A percentile compares a stretch with the other conserved stretches of the same genome.
These are phyloP conservation scores for Saprolegnia diclina DNA, from an alignment of 352 stramenopile genomes.

Conservation along the genomic window DNA sequence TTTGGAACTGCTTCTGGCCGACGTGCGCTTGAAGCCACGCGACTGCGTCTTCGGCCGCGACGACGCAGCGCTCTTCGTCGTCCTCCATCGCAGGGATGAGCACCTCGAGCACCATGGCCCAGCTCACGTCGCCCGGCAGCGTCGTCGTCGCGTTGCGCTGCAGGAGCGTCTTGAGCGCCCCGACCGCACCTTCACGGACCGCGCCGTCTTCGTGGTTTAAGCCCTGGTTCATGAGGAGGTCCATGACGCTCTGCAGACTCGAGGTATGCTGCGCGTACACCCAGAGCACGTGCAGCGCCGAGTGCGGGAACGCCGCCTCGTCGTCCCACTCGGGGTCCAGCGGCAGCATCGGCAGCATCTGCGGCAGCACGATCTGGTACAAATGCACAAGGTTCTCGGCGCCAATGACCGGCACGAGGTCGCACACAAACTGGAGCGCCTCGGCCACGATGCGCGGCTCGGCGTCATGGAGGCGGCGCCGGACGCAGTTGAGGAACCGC, in stretches of 20 bases:
- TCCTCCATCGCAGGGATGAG: conserved; percentile 59
- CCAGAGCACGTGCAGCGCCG: conserved; percentile 59
- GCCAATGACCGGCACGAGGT: conserved; percentile 59
- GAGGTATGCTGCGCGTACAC: conserved; percentile 55
- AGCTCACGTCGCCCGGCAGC: conserved; percentile 30
- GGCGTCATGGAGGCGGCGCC: conserved; percentile 46
- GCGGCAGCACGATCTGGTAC: conserved; percentile 63
- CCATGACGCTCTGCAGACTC: conserved; percentile 48
- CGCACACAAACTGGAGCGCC: conserved; percentile 50
- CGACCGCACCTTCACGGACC: conserved; percentile 47
- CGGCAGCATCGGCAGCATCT: conserved; percentile 49
- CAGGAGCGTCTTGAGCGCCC: conserved; percentile 45
- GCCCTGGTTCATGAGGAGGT: conserved; percentile 59
- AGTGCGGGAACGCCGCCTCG: conserved; percentile 35
- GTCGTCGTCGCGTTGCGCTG: conserved; percentile 36
- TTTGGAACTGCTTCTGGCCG: conserved; percentile 40
- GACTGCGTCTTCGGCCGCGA: conserved; percentile 56
- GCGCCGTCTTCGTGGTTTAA: conserved; percentile 36
- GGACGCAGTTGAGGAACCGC: conserved; percentile 65
- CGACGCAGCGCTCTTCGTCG: conserved; percentile 45
- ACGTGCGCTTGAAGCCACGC: conserved; percentile 52
- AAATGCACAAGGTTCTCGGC: conserved; percentile 34
- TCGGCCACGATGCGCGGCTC: conserved; percentile 40
- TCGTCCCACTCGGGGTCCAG: conserved; percentile 8
- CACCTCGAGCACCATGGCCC: conserved; percentile 47